A percentile compares a stretch with the other conserved stretches of the same genome.
These are phyloP conservation scores for Taxillus chinensis DNA, from an alignment of 164 flowering plant species.

Conservation along the genomic window DNA sequence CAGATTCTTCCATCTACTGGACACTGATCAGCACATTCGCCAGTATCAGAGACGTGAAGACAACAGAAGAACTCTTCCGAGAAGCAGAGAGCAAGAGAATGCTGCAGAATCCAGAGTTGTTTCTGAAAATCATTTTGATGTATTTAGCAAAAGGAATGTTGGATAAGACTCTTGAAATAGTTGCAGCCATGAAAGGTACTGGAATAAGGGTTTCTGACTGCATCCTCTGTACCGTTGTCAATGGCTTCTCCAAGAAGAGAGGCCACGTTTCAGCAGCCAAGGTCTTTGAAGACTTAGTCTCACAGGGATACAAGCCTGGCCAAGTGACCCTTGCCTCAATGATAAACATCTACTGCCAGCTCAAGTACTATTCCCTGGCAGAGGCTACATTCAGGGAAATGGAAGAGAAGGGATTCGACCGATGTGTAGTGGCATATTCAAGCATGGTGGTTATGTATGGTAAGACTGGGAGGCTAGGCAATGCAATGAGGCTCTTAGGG, in stretches of 20 bases:
- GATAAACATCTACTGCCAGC: constrained; percentile 34
- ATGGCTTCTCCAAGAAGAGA: constrained; percentile 48
- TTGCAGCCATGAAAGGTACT: constrained; percentile 29
- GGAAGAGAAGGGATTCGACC: constrained; percentile 49
- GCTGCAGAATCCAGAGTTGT: constrained; percentile 54
- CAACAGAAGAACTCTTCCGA: constrained; percentile 42
- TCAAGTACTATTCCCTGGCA: constrained; percentile 40
- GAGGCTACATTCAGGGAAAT: constrained; percentile 48
- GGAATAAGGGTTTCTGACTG: constrained; percentile 52
- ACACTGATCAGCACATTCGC: constrained; percentile 53
- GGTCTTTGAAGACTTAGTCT: constrained; percentile 37
- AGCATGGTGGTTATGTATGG: constrained; percentile 74
- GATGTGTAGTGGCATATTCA: constrained; percentile 80
- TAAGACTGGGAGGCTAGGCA: constrained; percentile 43
- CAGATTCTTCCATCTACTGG: constrained; percentile 40
- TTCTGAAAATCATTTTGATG: constrained; percentile 55
- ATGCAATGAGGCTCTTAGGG: constrained; percentile 68
- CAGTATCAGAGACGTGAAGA: constrained; percentile 29
- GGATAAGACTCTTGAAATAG: constrained; percentile 46
- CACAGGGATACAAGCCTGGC: constrained; percentile 52
- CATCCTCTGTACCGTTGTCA: constrained; percentile 54
- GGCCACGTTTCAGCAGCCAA: constrained; percentile 28
- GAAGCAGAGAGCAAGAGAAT: constrained; percentile 46
- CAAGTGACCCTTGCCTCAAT: constrained; percentile 73
- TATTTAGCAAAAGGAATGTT: constrained; percentile 50